Evolutionary conservation across 176 grass and related monocot genomes (phyloP).

Genomic region (Cenchrus americanus): DNA sequence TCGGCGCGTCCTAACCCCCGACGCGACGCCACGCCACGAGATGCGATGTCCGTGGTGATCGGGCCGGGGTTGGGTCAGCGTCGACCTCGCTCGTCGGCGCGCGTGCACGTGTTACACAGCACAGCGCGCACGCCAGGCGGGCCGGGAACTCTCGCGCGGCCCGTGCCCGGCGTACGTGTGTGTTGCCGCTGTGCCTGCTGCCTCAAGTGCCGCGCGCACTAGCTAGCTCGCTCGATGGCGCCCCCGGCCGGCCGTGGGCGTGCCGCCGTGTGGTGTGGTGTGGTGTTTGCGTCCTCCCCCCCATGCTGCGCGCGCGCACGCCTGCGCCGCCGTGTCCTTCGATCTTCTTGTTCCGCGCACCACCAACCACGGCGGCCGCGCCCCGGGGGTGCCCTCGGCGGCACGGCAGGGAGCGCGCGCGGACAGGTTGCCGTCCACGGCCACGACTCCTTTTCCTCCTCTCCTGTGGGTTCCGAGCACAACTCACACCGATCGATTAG

Average conservation of each 20-base stretch:
- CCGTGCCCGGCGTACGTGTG: neutral
- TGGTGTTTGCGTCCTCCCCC: too few species aligned
- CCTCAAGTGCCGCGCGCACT: slow-evolving; percentile 1
- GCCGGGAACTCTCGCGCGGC: neutral
- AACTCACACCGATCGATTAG: neutral
- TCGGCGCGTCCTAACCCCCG: neutral
- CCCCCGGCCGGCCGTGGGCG: neutral
- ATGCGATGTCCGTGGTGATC: too few species aligned
- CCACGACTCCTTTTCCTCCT: neutral
- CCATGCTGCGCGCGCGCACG: neutral
- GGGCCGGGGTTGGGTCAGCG: neutral
- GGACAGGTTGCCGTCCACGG: slow-evolving; percentile 36
- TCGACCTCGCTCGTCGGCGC: slow-evolving; percentile 6
- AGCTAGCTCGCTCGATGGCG: too few species aligned
- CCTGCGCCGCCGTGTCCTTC: slow-evolving; percentile 25
- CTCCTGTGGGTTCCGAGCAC: neutral
- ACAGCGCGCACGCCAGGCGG: neutral
- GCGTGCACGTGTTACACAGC: slow-evolving; percentile 44
- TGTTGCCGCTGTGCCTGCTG: neutral
- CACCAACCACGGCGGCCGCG: neutral
- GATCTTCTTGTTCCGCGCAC: neutral
- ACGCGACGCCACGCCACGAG: neutral
- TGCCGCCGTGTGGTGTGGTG: neutral
- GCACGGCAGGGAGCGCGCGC: slow-evolving; percentile 35
- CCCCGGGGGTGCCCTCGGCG: slow-evolving; percentile 25